Evolutionary conservation across 352 stramenopile genomes (phyloP).

Genomic region (Phytophthora hybrid): DNA sequence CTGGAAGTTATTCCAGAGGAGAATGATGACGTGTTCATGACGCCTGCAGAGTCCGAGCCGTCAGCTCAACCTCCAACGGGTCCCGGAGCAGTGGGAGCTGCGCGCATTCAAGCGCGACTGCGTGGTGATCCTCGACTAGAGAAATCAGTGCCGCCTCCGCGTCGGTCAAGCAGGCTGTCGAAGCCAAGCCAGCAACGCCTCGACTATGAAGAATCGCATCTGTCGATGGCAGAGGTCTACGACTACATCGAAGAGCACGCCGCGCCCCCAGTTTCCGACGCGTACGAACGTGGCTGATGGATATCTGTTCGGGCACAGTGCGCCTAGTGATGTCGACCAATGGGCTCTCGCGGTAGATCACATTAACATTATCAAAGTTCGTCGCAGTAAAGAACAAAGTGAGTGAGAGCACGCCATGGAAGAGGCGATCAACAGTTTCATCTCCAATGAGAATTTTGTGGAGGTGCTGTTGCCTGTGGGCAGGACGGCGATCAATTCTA

Average conservation of each 20-base stretch:
- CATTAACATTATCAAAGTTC: background rate
- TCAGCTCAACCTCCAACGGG: background rate
- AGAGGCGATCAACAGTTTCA: background rate
- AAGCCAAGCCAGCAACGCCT: background rate
- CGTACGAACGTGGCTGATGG: background rate
- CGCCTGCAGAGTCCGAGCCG: background rate
- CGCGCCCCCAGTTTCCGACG: background rate
- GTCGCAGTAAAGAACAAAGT: background rate
- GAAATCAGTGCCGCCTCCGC: background rate
- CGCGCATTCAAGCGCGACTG: background rate
- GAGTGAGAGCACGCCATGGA: slow-evolving; percentile 11
- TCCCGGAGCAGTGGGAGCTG: background rate
- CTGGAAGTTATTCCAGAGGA: background rate
- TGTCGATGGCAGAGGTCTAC: background rate
- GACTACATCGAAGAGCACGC: background rate
- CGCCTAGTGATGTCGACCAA: background rate
- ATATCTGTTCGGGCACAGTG: background rate
- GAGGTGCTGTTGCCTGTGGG: slow-evolving; percentile 3
- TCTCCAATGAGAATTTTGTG: slow-evolving; percentile 11
- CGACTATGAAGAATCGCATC: background rate
- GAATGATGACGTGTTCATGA: background rate
- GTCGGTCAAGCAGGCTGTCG: background rate
- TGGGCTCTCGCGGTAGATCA: background rate
- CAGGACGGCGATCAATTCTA: slow-evolving; percentile 17
- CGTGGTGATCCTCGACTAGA: background rate